These are phyloP conservation scores for Paracorniculantispora psalliotae DNA, from an alignment of 2,329 filamentous ascomycete species.

Conservation along the genomic window DNA sequence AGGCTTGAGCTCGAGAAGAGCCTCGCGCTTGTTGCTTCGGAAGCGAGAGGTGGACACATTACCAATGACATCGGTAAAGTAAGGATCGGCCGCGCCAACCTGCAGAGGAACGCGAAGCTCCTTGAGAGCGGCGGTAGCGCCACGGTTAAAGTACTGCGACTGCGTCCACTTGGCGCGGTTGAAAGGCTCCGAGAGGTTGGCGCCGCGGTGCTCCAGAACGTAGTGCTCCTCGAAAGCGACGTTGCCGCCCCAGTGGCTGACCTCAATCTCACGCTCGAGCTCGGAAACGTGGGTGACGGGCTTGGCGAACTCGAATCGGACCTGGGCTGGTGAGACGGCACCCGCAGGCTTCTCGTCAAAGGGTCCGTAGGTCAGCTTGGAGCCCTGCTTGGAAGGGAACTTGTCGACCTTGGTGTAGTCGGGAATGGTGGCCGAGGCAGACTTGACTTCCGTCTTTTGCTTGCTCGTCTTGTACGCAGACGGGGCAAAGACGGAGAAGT, in stretches of 20 bases:
- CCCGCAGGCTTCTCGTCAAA: conserved; percentile 80
- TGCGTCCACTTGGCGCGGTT: conserved; percentile 72
- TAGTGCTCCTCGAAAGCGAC: conserved; percentile 92
- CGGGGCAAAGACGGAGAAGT: conserved; percentile 78
- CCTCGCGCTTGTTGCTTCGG: conserved; percentile 69
- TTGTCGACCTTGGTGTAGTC: conserved; percentile 75
- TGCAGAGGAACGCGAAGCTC: conserved; percentile 76
- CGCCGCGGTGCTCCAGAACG: conserved; percentile 80
- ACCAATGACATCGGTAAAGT: conserved; percentile 94
- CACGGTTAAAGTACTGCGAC: conserved; percentile 69
- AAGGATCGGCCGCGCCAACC: conserved; percentile 76
- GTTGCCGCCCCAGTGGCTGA: conserved; percentile 98
- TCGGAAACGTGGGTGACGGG: conserved; percentile 74
- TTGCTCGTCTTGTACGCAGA: conserved; percentile 82
- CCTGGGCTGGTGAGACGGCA: conserved; percentile 63
- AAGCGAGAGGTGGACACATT: conserved; percentile 95
- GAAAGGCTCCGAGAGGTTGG: conserved; percentile 68
- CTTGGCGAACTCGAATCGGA: conserved; percentile 94
- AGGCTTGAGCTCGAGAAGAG: conserved; percentile 84
- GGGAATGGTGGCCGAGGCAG: conserved; percentile 69
- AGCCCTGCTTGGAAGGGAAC: conserved; percentile 74
- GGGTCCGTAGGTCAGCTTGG: conserved; percentile 83
- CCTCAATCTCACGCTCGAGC: conserved; percentile 86
- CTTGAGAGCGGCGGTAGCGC: conserved; percentile 66
- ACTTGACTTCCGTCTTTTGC: conserved; percentile 97